Base-by-base conservation (phyloP, 192 early-diverging fungal genomes). In the Umbelopsis ramanniana region DNA sequence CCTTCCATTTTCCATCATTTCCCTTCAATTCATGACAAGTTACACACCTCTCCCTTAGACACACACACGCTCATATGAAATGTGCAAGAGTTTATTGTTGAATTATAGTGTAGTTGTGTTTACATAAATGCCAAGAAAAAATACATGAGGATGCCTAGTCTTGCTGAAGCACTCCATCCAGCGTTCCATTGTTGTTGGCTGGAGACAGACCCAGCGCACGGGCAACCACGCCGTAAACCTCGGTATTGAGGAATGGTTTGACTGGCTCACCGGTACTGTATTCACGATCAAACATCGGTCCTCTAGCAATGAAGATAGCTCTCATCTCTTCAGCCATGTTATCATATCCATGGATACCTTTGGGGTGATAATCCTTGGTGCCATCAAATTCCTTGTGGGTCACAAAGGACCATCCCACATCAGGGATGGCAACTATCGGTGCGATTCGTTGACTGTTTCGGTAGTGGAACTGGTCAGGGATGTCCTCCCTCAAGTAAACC, bases 301-400 rank as follows among this genome's bases (percentile, higher is more conserved):
- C 95, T 23, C 76, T 80, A 3, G 95, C 95, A 66, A 95, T 76
- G 76, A 96, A 95, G 11, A 94, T 91, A 2, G 93, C 91, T 8
- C 92, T 85, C 94, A 98, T 98, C 17, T 92, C 88, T 5, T 81
- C 76, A 38, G 88, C 73, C 71, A 83, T 45, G 79, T 91, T 85
- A 72, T 96, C 92, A 81, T 94, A 98, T 8, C 96, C 96, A 76
- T 98, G 96, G 29, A 86, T 82, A 19, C 95, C 96, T 33, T 76
- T 74, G 3, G 79, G 74, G 10, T 71, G 67, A 68, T 75, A 71
- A 12, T 74, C 66, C 0, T 73, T 60, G 11, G 70, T 55, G 6
- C 71, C n/a, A 22, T 77, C 75, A 77, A 76, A 81, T 29, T 81
- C 71, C n/a, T 76, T 17, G 71, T 76, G 66, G 17, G 71, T 85